phyloP scores from a whole-genome alignment of 371 early-diverging fungal species.

The Smittium culicis region DNA sequence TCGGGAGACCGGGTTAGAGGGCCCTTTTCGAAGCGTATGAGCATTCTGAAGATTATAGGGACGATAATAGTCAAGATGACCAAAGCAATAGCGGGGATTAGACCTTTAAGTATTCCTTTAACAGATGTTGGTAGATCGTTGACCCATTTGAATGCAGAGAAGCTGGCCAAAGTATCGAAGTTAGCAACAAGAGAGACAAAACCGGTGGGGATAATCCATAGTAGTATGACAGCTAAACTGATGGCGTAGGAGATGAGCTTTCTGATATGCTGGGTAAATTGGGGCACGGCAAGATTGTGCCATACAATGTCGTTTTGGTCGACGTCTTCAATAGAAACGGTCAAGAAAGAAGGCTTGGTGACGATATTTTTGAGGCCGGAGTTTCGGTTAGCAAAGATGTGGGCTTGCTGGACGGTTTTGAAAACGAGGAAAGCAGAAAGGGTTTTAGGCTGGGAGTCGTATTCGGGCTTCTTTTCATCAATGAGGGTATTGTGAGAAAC shows the following conservation, averaged over 20 bases:
- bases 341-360: slow-evolving; percentile 21
- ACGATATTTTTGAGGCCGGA: slow-evolving; percentile 41
- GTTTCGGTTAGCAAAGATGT: slow-evolving; percentile 59
- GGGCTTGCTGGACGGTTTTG: slow-evolving; percentile 59
- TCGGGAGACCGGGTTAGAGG: slow-evolving; percentile 42
- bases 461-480: slow-evolving; percentile 12
- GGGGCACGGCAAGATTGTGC: slow-evolving; percentile 55
- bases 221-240: slow-evolving; percentile 43
- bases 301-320: slow-evolving; percentile 67
- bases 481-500: slow-evolving; percentile 40
- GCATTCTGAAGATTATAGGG: slow-evolving; percentile 45
- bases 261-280: slow-evolving; percentile 42
- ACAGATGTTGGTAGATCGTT: slow-evolving; percentile 20
- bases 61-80: slow-evolving; percentile 46
- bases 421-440: slow-evolving; percentile 71
- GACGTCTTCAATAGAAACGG: slow-evolving; percentile 37
- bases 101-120: slow-evolving; percentile 56
- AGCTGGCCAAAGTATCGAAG: slow-evolving; percentile 38
- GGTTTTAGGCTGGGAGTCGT: slow-evolving; percentile 13
- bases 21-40: slow-evolving; percentile 49
- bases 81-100: slow-evolving; percentile 52
- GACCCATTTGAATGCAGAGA: slow-evolving; percentile 34
- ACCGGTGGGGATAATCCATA: slow-evolving; percentile 56
- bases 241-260: slow-evolving; percentile 36
- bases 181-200: slow-evolving; percentile 49